Percentiles rank a stretch among this genome's conserved stretches.
Evolutionary conservation across 2,329 filamentous ascomycete species (phyloP).

Genomic region (Cladophialophora carrionii): DNA sequence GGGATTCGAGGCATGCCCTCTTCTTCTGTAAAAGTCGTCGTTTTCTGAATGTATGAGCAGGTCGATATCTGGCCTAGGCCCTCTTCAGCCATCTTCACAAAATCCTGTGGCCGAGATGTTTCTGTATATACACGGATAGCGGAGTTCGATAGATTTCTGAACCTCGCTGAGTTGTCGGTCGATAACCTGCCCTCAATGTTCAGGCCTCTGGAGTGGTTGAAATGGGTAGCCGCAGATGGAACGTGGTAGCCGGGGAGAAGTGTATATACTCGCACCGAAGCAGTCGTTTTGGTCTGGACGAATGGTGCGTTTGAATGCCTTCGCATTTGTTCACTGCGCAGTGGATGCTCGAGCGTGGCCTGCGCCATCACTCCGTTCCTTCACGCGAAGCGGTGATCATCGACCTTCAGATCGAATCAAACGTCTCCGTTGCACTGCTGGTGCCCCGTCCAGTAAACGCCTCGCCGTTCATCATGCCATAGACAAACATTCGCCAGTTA

Average conservation of each 20-base stretch:
- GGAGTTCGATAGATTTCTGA: background rate
- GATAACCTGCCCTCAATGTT: background rate
- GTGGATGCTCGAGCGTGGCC: background rate
- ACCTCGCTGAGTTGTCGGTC: background rate
- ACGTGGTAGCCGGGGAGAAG: background rate
- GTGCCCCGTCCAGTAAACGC: too few species aligned
- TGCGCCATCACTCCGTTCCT: background rate
- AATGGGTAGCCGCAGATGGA: background rate
- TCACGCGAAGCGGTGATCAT: background rate
- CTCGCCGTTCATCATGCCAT: too few species aligned
- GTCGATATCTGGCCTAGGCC: background rate
- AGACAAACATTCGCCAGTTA: too few species aligned
- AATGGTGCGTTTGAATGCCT: background rate
- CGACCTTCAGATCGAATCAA: background rate
- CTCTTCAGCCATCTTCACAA: background rate
- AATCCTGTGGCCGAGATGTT: background rate
- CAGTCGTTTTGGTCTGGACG: background rate
- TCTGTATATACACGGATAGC: background rate
- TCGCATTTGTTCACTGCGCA: background rate
- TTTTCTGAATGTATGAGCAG: background rate
- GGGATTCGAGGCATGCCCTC: background rate
- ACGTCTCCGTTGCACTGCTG: background rate
- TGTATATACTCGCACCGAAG: background rate
- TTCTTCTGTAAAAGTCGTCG: background rate
- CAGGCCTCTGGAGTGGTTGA: background rate